phyloP scores from a whole-genome alignment of 106 monocot species.

The Apostasia shenzhenica region DNA sequence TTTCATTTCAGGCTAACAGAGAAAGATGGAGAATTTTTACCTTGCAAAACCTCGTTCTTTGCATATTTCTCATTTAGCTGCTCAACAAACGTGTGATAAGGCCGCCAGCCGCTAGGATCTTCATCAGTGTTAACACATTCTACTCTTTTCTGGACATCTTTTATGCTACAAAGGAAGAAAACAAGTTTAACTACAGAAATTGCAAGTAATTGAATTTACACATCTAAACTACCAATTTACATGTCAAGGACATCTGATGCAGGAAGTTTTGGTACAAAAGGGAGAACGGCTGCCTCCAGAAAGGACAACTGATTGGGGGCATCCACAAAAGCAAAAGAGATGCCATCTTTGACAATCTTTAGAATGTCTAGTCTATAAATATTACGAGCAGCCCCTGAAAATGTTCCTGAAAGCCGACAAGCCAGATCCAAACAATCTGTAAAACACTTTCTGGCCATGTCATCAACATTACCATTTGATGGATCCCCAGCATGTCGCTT shows the following conservation, averaged over 20 bases:
- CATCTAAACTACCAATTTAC: slow-evolving; percentile 27
- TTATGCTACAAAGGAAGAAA: slow-evolving; percentile 37
- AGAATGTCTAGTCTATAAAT: slow-evolving; percentile 67
- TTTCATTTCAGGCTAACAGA: neutral
- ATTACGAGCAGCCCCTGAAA: slow-evolving; percentile 70
- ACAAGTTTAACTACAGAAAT: neutral
- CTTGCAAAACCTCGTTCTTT: slow-evolving; percentile 69
- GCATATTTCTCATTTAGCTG: slow-evolving; percentile 62
- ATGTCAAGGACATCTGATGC: slow-evolving; percentile 57
- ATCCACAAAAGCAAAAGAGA: slow-evolving; percentile 77
- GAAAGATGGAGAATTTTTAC: slow-evolving; percentile 16
- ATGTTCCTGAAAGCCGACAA: slow-evolving; percentile 62
- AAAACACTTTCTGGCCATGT: slow-evolving; percentile 41
- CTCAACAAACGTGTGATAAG: slow-evolving; percentile 64
- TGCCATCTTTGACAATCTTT: slow-evolving; percentile 71
- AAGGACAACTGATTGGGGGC: slow-evolving; percentile 68
- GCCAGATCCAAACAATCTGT: slow-evolving; percentile 77
- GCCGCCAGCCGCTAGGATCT: slow-evolving; percentile 82
- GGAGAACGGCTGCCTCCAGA: slow-evolving; percentile 72
- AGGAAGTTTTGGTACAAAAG: slow-evolving; percentile 77
- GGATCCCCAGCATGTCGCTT: slow-evolving; percentile 37
- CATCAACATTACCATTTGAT: slow-evolving; percentile 27
- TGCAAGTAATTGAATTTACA: neutral
- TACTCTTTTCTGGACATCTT: slow-evolving; percentile 72
- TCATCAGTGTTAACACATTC: slow-evolving; percentile 62